Conservation (phyloP, 345 rosid species). For the Gossypium longicalyx region DNA sequence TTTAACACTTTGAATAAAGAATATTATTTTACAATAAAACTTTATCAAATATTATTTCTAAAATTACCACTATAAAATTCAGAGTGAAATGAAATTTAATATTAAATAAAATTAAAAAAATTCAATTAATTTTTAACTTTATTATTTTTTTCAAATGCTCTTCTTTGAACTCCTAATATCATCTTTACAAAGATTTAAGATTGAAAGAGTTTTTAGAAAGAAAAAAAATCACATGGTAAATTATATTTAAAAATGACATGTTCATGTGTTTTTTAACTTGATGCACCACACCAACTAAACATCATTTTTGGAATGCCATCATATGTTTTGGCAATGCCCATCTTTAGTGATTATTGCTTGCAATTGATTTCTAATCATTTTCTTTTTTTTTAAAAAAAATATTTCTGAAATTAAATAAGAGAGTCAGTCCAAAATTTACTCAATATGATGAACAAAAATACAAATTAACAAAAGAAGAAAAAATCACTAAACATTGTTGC, state of each 20-base stretch:
- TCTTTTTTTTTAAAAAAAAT: neutral
- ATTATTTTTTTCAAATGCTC: too few relatives aligned
- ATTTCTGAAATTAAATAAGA: constrained; percentile 1
- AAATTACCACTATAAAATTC: too few relatives aligned
- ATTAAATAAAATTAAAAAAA: too few relatives aligned
- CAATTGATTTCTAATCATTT: constrained; percentile 55
- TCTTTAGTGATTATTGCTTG: constrained; percentile 29
- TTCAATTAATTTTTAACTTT: too few relatives aligned
- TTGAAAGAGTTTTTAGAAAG: too few relatives aligned
- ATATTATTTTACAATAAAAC: too few relatives aligned
- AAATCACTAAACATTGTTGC: constrained; percentile 15
- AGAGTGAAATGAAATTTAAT: too few relatives aligned
- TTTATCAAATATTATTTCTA: too few relatives aligned
- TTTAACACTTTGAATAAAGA: too few relatives aligned
- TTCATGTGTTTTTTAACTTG: constrained; percentile 29
- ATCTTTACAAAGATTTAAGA: too few relatives aligned
- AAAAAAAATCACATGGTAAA: too few relatives aligned
- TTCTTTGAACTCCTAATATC: too few relatives aligned
- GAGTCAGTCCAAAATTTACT: constrained; percentile 16
- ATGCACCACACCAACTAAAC: constrained; percentile 62
- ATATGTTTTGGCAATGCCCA: constrained; percentile 32
- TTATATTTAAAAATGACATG: constrained; percentile 36
- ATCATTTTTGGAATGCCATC: constrained; percentile 49
- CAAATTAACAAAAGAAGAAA: constrained; percentile 19
- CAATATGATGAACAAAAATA: constrained; percentile 22